These are phyloP conservation scores for Aspergillus udagawae DNA, from an alignment of 2,329 filamentous ascomycete species.

Conservation along the genomic window DNA sequence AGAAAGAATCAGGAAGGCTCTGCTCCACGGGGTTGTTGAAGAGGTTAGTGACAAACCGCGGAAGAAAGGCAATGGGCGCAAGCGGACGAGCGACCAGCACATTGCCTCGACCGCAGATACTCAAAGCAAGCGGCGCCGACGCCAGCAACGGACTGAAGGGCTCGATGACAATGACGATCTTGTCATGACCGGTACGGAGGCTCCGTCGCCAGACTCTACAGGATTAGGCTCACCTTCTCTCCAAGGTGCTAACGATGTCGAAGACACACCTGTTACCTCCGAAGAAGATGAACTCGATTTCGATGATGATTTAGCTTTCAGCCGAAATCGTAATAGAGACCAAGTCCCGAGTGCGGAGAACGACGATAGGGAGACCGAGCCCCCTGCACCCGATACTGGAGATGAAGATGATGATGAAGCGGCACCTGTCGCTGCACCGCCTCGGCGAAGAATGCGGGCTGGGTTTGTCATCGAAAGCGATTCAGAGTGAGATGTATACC, in stretches of 20 bases:
- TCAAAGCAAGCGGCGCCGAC: slow-evolving; percentile 29
- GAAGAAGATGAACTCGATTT: slow-evolving; percentile 31
- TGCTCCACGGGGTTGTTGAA: slow-evolving; percentile 39
- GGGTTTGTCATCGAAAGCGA: slow-evolving; percentile 44
- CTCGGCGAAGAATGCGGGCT: slow-evolving; percentile 33
- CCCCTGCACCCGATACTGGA: slow-evolving; percentile 3
- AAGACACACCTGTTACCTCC: slow-evolving; percentile 23
- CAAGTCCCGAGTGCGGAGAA: slow-evolving; percentile 10
- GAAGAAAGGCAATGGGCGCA: slow-evolving; percentile 26
- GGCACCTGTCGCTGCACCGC: slow-evolving; percentile 21
- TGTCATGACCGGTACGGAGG: slow-evolving; percentile 25
- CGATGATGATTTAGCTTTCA: slow-evolving; percentile 32
- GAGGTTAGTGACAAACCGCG: slow-evolving; percentile 22
- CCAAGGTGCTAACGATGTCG: slow-evolving; percentile 7
- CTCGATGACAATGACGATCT: slow-evolving; percentile 30
- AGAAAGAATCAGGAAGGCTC: slow-evolving; percentile 46
- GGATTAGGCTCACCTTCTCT: slow-evolving; percentile 7
- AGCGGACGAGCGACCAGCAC: slow-evolving; percentile 26
- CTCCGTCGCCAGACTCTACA: slow-evolving; percentile 15
- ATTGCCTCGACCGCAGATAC: slow-evolving; percentile 16
- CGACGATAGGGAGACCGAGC: background rate
- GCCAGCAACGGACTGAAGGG: slow-evolving; percentile 8
- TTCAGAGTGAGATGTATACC: slow-evolving; percentile 30
- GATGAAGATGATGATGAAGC: slow-evolving; percentile 30
- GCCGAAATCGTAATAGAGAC: slow-evolving; percentile 18